Base-by-base conservation (phyloP, 2,329 filamentous ascomycete species). In the Aspergillus candidus region DNA sequence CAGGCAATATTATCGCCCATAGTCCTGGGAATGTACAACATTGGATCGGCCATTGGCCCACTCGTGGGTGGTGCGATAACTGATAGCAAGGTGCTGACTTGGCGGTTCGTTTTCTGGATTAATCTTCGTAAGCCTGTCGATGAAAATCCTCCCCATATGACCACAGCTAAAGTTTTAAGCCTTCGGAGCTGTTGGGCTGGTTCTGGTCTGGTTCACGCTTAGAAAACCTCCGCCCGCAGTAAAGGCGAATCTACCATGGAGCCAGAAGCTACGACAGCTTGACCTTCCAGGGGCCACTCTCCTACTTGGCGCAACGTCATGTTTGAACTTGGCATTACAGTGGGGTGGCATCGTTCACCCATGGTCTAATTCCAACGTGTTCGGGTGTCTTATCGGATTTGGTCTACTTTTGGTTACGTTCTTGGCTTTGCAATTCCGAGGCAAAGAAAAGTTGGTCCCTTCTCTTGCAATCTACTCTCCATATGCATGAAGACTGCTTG, bases 51-150 rank as follows among this genome's bases (percentile, higher is more conserved):
- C n/a, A 53, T 51, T 14, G 62, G 61, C 5, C 62, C 62, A 17
- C 43, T 70, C 6, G 40, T 49, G 40, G 71, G 71, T 10, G 65
- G 65, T 44, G 58, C 57, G 13, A 62, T 68, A 38, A 66, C 65
- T 6, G 58, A 65, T 40, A 50, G 54, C 33, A 48, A 38, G 34
- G 32, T 18, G 27, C 27, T 66, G 10, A 65, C 68, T 13, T 74
- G 72, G 71, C 56, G 72, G 4, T 73, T 71, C 69, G 73, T 55
- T 46, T 72, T 72, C 58, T 74, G 70, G 49, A 75, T 77, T 58
- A 77, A 78, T 50, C 58, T 78, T 1, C 74, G 48, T 50, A 22
- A 45, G 48, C 38, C 10, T n/a, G 17, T 27, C 3, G 40, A 14
- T 3, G 15, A 2, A 11, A 38, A 6, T 15, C 15, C 15, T 15